Evolutionary conservation across 306 rosid genomes (phyloP).

Genomic region (Quillaja saponaria): DNA sequence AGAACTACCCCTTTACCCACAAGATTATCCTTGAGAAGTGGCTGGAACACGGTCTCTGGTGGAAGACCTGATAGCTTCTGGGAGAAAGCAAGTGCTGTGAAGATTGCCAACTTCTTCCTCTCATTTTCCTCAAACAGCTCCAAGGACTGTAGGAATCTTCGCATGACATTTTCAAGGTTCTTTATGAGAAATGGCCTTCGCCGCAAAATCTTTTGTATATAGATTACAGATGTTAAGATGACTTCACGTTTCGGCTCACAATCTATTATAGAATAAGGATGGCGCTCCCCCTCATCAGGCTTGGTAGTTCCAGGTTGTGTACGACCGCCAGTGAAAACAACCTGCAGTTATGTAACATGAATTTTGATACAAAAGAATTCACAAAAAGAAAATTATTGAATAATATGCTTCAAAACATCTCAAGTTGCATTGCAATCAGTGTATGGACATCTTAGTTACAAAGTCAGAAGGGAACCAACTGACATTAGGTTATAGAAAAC

Average conservation of each 20-base stretch:
- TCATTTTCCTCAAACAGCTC: slow-evolving; percentile 99
- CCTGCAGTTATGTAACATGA: slow-evolving; percentile 42
- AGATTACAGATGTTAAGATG: slow-evolving; percentile 86
- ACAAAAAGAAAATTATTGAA: not conserved
- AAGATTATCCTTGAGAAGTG: slow-evolving; percentile 96
- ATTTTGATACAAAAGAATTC: not conserved
- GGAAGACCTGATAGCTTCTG: slow-evolving; percentile 99
- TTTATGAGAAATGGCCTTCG: slow-evolving; percentile 94
- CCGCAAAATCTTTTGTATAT: slow-evolving; percentile 89
- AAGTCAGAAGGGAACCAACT: not conserved
- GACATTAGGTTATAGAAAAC: not conserved
- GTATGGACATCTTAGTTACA: not conserved
- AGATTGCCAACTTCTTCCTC: slow-evolving; percentile 96
- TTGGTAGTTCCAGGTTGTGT: slow-evolving; percentile 99
- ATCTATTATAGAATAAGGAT: slow-evolving; percentile 85
- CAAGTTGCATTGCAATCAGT: slow-evolving; percentile 8
- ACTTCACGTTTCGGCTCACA: slow-evolving; percentile 80
- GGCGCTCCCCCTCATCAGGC: slow-evolving; percentile 99
- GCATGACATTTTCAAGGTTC: slow-evolving; percentile 99
- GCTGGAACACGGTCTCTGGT: slow-evolving; percentile 97
- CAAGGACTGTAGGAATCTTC: slow-evolving; percentile 89
- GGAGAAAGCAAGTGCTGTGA: slow-evolving; percentile 98
- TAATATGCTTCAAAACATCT: not conserved
- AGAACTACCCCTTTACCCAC: slow-evolving; percentile 99
- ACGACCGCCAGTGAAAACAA: slow-evolving; percentile 97